These are phyloP conservation scores for Omphalea diandra DNA, from an alignment of 441 rosid species.

Conservation along the genomic window DNA sequence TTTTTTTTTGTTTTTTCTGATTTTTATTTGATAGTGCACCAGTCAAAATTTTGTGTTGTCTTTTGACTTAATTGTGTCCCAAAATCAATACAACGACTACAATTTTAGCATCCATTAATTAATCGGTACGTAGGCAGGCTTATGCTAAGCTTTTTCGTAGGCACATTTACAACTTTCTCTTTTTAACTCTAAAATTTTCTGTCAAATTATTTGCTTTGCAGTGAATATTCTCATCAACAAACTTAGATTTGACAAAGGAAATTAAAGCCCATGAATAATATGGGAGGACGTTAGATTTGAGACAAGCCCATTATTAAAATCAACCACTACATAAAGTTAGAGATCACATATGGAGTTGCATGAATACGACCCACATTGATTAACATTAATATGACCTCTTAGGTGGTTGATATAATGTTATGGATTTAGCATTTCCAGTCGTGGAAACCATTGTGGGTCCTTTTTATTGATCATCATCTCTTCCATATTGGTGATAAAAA, in stretches of 20 bases:
- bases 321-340: not conserved
- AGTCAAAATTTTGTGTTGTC: not conserved
- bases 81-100: not conserved
- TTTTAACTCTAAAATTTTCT: not conserved
- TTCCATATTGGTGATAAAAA: constrained; percentile 22
- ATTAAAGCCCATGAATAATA: too few relatives aligned
- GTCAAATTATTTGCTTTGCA: not conserved
- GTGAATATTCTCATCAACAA: constrained; percentile 1
- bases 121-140: not conserved
- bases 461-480: constrained; percentile 2
- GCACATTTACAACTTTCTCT: not conserved
- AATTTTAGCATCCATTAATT: too few relatives aligned
- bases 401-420: constrained; percentile 42
- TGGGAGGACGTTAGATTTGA: not conserved
- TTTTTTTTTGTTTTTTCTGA: not conserved
- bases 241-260: not conserved
- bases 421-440: constrained; percentile 26
- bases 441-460: constrained; percentile 27
- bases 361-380: constrained; percentile 33
- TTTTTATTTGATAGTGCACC: not conserved
- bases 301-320: not conserved
- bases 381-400: constrained; percentile 26
- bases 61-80: not conserved
- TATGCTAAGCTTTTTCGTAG: not conserved
- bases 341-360: too few relatives aligned